Evolutionary conservation across 2,329 filamentous ascomycete species (phyloP).

Genomic region (Tolypocladium ovalisporum): DNA sequence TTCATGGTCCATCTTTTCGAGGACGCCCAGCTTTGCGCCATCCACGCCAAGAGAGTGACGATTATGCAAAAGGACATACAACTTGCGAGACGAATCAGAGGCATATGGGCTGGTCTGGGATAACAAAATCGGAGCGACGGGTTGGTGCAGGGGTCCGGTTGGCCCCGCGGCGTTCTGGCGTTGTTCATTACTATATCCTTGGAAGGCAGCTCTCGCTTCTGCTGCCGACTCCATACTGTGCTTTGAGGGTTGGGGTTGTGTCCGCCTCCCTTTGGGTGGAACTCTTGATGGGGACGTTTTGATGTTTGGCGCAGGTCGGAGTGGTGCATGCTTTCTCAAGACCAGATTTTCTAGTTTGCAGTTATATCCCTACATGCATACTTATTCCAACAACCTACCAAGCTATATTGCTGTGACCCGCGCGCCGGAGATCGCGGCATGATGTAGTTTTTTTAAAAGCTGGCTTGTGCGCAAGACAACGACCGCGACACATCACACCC

Average conservation of each 20-base stretch:
- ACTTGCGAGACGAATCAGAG: conserved; percentile 70
- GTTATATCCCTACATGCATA: neutral
- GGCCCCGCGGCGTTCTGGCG: neutral
- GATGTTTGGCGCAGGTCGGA: neutral
- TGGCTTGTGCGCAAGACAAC: neutral
- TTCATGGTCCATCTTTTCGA: conserved; percentile 96
- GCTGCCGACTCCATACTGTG: neutral
- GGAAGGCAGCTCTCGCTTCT: neutral
- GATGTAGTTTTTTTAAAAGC: neutral
- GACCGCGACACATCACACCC: too few species aligned
- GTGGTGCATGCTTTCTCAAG: neutral
- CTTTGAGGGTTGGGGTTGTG: neutral
- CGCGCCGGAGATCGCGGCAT: neutral
- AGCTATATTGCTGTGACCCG: neutral
- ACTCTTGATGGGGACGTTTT: neutral
- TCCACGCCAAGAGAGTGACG: conserved; percentile 92
- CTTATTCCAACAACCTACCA: neutral
- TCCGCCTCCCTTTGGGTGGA: neutral
- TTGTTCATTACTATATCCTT: neutral
- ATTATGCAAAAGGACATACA: conserved; percentile 99
- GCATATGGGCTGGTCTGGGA: conserved; percentile 62
- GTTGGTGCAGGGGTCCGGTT: neutral
- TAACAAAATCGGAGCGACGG: conserved; percentile 3
- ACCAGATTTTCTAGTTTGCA: neutral
- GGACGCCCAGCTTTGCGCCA: conserved; percentile 72